Conservation (phyloP, 345 rosid species). For the Limnanthes douglasii region DNA sequence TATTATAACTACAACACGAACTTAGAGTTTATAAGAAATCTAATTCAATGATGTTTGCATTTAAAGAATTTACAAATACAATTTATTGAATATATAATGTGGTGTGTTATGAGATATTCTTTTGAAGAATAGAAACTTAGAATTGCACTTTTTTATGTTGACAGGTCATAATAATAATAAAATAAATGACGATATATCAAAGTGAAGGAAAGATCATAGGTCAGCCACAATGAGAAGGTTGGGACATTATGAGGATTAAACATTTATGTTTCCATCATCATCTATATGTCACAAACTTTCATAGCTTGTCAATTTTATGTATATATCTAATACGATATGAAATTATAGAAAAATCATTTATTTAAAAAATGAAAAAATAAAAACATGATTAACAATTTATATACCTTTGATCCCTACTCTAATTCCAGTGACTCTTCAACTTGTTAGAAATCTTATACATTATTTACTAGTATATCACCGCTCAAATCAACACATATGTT, state of each 20-base stretch:
- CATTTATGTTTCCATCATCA: slow-evolving; percentile 13
- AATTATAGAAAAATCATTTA: too few relatives aligned
- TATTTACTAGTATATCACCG: slow-evolving; percentile 4
- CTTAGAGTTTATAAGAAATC: slow-evolving; percentile 5
- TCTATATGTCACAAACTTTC: slow-evolving; percentile 9
- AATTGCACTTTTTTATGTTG: too few relatives aligned
- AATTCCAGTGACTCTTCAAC: slow-evolving; percentile 1
- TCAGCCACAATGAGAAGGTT: slow-evolving; percentile 33
- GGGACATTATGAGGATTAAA: slow-evolving; percentile 41
- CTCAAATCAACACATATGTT: too few relatives aligned
- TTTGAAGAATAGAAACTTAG: too few relatives aligned
- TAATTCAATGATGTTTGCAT: too few relatives aligned
- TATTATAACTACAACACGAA: slow-evolving; percentile 30
- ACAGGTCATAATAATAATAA: too few relatives aligned
- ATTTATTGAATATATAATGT: too few relatives aligned
- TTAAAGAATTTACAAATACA: too few relatives aligned
- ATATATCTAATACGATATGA: too few relatives aligned
- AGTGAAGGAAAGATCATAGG: neutral
- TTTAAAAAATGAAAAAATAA: neutral
- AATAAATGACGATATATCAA: neutral
- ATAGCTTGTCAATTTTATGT: slow-evolving; percentile 5
- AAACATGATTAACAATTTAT: neutral
- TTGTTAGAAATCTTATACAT: slow-evolving; percentile 5
- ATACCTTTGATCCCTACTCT: slow-evolving; percentile 14
- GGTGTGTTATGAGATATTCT: too few relatives aligned